Base-by-base conservation (phyloP, 768 basidiomycete species). In the Pleurotus djamor region DNA sequence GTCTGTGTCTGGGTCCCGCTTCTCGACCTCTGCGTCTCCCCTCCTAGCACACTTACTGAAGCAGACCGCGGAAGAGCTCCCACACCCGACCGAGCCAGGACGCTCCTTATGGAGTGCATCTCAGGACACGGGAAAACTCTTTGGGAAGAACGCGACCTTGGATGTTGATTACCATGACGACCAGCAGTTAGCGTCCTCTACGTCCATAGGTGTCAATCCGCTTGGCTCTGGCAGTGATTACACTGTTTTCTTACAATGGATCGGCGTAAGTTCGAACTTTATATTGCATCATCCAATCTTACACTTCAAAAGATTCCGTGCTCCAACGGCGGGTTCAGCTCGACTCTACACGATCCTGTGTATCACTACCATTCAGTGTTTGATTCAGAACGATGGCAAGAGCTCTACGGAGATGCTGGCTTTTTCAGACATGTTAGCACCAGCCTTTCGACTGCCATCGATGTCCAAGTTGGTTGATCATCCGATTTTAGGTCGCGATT, bases 191-290 rank as follows among this genome's bases (percentile, higher is more conserved):
- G 36, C 58, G 16, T 38, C 57, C 13, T 47, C 49, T 16, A 62
- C 61, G 10, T 60, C 50, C 12, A 17, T 64, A 21, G 81, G 78
- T 32, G 72, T 88, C 49, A 62, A 60, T 0, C 75, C 84, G 14
- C 70, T 88, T 4, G 87, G 87, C n/a, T 85, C 83, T 21, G 87
- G 87, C 13, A 87, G 86, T 50, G 91, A 92, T 67, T 92, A 79
- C 63, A 83, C 89, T 41, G 75, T 61, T 7, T 64, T 72, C 56
- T 57, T 68, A 35, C 67, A 68, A 48, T 47, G 56, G 52, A 64
- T 67, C 35, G 67, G 67, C 12, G 38, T 63, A 28, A 21, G 36
- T 16, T 14, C 10, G 17, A 16, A 13, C 21, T 17, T 49, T 48
- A 44, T 28, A 57, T 13, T 65, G 62, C 7, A 65, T 5, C 12